Conservation (phyloP, 805 yeast genomes). For the Ogataea haglerorum region DNA sequence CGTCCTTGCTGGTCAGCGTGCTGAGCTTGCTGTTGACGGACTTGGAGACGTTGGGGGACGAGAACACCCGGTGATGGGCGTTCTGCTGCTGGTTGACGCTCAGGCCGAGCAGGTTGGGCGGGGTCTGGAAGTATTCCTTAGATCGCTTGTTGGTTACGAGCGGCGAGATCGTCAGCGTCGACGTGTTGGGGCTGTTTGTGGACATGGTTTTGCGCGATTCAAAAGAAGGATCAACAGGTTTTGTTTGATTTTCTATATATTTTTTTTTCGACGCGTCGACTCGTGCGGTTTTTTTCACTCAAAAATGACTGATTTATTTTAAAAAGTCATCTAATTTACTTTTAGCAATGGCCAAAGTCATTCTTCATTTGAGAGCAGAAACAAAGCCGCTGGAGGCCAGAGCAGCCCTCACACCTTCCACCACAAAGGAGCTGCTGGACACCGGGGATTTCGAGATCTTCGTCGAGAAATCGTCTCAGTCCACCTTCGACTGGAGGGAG, state of each 20-base stretch:
- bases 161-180: conserved; percentile 74
- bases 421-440: conserved; percentile 75
- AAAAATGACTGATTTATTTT: conserved; percentile 6
- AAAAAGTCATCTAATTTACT: neutral
- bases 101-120: conserved; percentile 29
- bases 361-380: conserved; percentile 91
- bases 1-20: conserved; percentile 13
- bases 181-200: conserved; percentile 52
- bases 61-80: conserved; percentile 19
- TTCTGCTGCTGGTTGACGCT: conserved; percentile 15
- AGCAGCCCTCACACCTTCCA: conserved; percentile 92
- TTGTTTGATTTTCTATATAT: neutral
- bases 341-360: conserved; percentile 38
- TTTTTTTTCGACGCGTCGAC: conserved; percentile 4
- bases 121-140: conserved; percentile 35
- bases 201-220: conserved; percentile 19
- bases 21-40: conserved; percentile 11
- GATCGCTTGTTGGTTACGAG: conserved; percentile 39
- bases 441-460: conserved; percentile 80
- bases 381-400: conserved; percentile 96
- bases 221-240: conserved; percentile 8
- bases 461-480: conserved; percentile 85
- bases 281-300: neutral
- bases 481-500: conserved; percentile 74
- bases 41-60: conserved; percentile 25